Evolutionary conservation across 306 rosid genomes (phyloP).

Genomic region (Prunus salicina): DNA sequence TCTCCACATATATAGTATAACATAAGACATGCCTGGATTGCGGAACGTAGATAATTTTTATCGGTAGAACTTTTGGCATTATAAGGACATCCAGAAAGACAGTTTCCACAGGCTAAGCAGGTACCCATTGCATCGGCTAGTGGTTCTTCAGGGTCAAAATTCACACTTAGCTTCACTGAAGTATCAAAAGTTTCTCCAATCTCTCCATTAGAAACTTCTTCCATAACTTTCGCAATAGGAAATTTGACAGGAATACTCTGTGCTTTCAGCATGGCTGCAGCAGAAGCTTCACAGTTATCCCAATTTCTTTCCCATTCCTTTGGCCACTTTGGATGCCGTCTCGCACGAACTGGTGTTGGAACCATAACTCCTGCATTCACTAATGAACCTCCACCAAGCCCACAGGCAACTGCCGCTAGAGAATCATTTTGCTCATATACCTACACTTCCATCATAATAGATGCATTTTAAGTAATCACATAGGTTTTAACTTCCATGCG

Average conservation of each 20-base stretch:
- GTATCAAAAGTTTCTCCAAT: conserved; percentile 25
- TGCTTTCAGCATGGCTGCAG: conserved; percentile 29
- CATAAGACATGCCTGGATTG: conserved; percentile 29
- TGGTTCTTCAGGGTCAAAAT: conserved; percentile 29
- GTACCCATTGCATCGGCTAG: conserved; percentile 8
- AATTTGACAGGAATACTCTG: conserved; percentile 29
- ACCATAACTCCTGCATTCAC: conserved; percentile 40
- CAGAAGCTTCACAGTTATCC: conserved; percentile 36
- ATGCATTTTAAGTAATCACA: background rate
- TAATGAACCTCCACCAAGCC: conserved; percentile 41
- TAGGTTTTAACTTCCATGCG: too few species aligned
- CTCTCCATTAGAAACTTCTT: conserved; percentile 21
- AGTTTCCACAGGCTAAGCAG: conserved; percentile 37
- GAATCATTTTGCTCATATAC: conserved; percentile 30
- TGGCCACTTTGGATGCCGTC: conserved; percentile 39
- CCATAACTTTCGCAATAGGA: conserved; percentile 24
- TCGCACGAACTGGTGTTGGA: conserved; percentile 27
- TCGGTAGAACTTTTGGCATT: conserved; percentile 36
- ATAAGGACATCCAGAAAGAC: conserved; percentile 40
- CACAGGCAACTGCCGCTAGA: conserved; percentile 33
- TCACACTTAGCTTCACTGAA: conserved; percentile 26
- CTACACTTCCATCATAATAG: background rate
- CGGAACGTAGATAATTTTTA: conserved; percentile 26
- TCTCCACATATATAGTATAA: background rate
- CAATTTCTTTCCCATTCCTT: conserved; percentile 42